Evolutionary conservation across 257 asterid genomes (phyloP).

Genomic region (Rhazya stricta): DNA sequence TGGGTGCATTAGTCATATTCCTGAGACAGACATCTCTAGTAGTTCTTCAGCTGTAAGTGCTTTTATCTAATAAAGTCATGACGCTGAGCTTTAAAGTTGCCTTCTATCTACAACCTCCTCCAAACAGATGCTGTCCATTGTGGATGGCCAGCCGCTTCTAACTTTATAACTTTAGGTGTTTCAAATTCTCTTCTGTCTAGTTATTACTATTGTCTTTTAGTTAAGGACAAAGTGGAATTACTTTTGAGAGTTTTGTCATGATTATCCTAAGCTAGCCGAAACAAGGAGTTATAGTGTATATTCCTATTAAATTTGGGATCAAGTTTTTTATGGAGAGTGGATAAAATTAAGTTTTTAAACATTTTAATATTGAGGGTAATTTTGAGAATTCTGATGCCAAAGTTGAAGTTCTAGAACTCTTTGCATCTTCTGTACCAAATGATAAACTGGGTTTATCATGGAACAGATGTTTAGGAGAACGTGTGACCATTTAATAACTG

Average conservation of each 20-base stretch:
- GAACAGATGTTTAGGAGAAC: background rate
- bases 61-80: background rate
- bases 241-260: background rate
- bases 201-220: background rate
- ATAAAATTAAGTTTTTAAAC: no score
- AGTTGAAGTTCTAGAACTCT: background rate
- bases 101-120: background rate
- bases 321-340: no score
- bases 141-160: background rate
- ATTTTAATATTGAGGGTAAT: background rate
- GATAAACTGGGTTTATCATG: no score
- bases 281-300: background rate
- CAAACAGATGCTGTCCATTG: background rate
- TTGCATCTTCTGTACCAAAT: background rate
- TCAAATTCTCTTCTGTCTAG: background rate
- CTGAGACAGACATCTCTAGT: conserved; percentile 69
- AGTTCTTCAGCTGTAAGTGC: conserved; percentile 49
- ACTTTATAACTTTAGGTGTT: background rate
- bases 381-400: background rate
- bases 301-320: background rate
- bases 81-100: background rate
- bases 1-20: conserved; percentile 78
- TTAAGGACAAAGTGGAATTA: background rate
- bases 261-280: background rate
- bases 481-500: background rate